Evolutionary conservation across 1,139 yeast species (phyloP).

Genomic region (Meyerozyma guilliermondii): DNA sequence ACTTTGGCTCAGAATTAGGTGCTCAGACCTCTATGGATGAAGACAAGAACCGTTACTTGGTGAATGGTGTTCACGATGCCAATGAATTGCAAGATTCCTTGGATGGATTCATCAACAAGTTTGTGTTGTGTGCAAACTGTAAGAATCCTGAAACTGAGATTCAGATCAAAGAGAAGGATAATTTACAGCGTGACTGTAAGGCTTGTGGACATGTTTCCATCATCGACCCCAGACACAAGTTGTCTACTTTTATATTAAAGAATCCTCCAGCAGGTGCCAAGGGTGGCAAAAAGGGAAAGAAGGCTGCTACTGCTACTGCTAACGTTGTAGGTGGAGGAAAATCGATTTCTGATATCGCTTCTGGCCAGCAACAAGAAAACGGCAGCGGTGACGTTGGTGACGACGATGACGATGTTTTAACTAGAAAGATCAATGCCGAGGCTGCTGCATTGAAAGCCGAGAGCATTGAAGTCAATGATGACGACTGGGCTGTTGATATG

Average conservation of each 20-base stretch:
- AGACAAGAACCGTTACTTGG: constrained; percentile 78
- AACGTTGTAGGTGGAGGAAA: constrained; percentile 87
- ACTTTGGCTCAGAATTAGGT: constrained; percentile 94
- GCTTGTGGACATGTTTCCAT: constrained; percentile 93
- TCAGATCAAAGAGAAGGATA: constrained; percentile 70
- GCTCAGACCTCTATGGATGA: constrained; percentile 87
- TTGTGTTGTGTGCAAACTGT: constrained; percentile 91
- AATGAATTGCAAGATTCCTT: constrained; percentile 86
- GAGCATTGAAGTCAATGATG: constrained; percentile 69
- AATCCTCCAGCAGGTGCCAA: constrained; percentile 76
- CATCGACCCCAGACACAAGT: constrained; percentile 83
- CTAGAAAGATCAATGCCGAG: constrained; percentile 79
- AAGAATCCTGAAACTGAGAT: constrained; percentile 97
- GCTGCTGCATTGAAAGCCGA: constrained; percentile 59
- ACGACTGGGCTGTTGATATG: constrained; percentile 98
- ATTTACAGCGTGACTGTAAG: constrained; percentile 87
- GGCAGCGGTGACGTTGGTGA: constrained; percentile 28
- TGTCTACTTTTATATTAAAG: constrained; percentile 81
- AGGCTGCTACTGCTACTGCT: constrained; percentile 87
- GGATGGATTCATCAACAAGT: constrained; percentile 90
- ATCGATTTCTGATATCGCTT: constrained; percentile 72
- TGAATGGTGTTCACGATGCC: constrained; percentile 94
- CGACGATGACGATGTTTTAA: constrained; percentile 71
- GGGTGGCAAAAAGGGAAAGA: constrained; percentile 53
- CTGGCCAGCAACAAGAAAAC: constrained; percentile 41